Percentiles rank a stretch among this genome's conserved stretches.
Evolutionary conservation across 768 basidiomycete species (phyloP).

Genomic region (Polyporus arcularius): DNA sequence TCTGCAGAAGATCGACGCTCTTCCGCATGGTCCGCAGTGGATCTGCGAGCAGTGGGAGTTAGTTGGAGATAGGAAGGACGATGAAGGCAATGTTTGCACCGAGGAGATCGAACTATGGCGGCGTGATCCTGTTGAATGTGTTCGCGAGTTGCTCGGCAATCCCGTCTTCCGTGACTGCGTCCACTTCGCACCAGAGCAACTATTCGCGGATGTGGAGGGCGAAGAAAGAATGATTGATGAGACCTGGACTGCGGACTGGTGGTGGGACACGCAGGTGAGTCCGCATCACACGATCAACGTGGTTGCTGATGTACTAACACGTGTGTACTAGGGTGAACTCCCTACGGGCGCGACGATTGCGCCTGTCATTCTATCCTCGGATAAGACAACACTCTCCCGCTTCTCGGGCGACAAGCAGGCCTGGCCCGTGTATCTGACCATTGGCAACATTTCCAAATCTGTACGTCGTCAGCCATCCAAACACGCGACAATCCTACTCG

Average conservation of each 20-base stretch:
- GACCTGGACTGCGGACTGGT: slow-evolving; percentile 29
- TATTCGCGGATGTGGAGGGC: slow-evolving; percentile 17
- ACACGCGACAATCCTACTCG: slow-evolving; percentile 24
- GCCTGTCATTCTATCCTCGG: slow-evolving; percentile 46
- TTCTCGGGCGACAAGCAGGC: slow-evolving; percentile 40
- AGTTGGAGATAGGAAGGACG: slow-evolving; percentile 6
- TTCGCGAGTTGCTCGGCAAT: slow-evolving; percentile 31
- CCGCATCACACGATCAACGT: background rate
- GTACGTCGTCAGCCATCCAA: slow-evolving; percentile 20
- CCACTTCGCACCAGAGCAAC: slow-evolving; percentile 25
- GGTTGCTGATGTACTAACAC: background rate
- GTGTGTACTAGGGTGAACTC: background rate
- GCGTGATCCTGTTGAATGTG: slow-evolving; percentile 29
- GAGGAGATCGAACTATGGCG: slow-evolving; percentile 28
- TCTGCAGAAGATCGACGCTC: slow-evolving; percentile 28
- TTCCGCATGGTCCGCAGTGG: slow-evolving; percentile 30
- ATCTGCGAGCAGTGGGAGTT: slow-evolving; percentile 21
- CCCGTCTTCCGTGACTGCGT: slow-evolving; percentile 31
- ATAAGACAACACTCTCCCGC: slow-evolving; percentile 45
- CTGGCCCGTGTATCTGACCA: slow-evolving; percentile 33
- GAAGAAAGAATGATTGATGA: slow-evolving; percentile 21
- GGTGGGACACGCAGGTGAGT: slow-evolving; percentile 28
- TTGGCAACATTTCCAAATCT: slow-evolving; percentile 31
- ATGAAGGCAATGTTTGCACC: slow-evolving; percentile 5
- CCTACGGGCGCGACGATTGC: slow-evolving; percentile 24